These are phyloP conservation scores for Pichia exigua DNA, from an alignment of 805 yeast genomes.

Conservation along the genomic window DNA sequence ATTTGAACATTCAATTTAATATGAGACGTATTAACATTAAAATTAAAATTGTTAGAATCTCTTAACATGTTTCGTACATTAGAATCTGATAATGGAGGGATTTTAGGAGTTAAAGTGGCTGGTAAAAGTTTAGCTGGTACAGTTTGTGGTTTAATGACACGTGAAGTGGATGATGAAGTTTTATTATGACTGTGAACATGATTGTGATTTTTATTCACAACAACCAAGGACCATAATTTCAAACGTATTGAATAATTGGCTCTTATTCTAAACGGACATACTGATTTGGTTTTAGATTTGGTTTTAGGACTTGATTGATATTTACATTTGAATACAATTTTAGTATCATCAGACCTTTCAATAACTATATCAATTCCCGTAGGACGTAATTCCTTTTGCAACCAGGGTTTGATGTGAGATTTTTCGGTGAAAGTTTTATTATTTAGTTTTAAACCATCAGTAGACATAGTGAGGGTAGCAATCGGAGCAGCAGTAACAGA, in stretches of 20 bases:
- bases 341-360: conserved; percentile 53
- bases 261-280: conserved; percentile 57
- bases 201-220: conserved; percentile 53
- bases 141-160: not conserved
- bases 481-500: not conserved
- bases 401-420: conserved; percentile 55
- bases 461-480: not conserved
- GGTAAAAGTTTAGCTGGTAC: not conserved
- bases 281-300: not conserved
- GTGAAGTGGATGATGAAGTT: not conserved
- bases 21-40: not conserved
- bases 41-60: not conserved
- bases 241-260: conserved; percentile 51
- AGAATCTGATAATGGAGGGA: not conserved
- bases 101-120: not conserved
- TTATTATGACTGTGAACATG: conserved; percentile 25
- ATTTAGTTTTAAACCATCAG: conserved; percentile 11
- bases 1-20: not conserved
- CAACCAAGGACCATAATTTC: conserved; percentile 51
- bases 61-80: not conserved
- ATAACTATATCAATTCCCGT: conserved; percentile 51
- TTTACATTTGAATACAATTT: conserved; percentile 57
- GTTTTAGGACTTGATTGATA: conserved; percentile 15
- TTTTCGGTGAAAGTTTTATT: conserved; percentile 32
- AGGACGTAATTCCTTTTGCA: conserved; percentile 38